phyloP scores from a whole-genome alignment of 2,329 filamentous ascomycete species.

The Lasiodiplodia hormozganensis region DNA sequence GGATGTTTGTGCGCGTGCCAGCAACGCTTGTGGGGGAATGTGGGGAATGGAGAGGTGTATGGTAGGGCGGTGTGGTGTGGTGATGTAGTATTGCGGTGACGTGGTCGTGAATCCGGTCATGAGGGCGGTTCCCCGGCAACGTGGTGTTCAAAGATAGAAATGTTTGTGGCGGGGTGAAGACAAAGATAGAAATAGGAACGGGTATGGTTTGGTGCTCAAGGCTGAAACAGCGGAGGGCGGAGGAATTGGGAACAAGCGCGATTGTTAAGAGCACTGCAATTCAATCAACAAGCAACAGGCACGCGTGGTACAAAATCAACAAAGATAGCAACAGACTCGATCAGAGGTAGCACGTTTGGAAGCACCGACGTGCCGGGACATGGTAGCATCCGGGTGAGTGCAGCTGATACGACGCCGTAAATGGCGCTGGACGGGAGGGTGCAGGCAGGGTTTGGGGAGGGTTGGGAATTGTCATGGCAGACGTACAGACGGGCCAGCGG shows the following conservation, averaged over 20 bases:
- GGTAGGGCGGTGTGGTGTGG: background rate
- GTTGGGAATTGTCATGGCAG: constrained; percentile 8
- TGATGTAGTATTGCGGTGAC: constrained; percentile 7
- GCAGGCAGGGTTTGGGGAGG: background rate
- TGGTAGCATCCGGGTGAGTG: constrained; percentile 4
- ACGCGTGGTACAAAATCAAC: background rate
- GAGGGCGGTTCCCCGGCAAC: background rate
- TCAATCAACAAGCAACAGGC: background rate
- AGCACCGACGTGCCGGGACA: constrained; percentile 9
- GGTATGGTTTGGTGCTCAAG: background rate
- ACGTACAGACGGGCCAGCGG: constrained; percentile 66
- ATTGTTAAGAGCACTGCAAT: background rate
- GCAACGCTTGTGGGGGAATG: background rate
- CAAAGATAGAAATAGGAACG: constrained; percentile 14
- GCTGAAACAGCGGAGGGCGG: background rate
- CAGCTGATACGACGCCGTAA: constrained; percentile 3
- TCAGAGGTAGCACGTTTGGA: constrained; percentile 3
- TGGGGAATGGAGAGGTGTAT: background rate
- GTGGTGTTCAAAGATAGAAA: constrained; percentile 23
- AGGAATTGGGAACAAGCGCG: background rate
- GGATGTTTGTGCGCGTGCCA: background rate
- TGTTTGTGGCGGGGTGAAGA: background rate
- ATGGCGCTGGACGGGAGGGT: constrained; percentile 19
- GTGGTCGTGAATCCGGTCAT: background rate
- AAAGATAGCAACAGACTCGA: constrained; percentile 22